Evolutionary conservation across 1,284 basidiomycete genomes (phyloP), one percentile per base, ranked within the genome.

Genomic region (Laetiporus sulphureus): DNA sequence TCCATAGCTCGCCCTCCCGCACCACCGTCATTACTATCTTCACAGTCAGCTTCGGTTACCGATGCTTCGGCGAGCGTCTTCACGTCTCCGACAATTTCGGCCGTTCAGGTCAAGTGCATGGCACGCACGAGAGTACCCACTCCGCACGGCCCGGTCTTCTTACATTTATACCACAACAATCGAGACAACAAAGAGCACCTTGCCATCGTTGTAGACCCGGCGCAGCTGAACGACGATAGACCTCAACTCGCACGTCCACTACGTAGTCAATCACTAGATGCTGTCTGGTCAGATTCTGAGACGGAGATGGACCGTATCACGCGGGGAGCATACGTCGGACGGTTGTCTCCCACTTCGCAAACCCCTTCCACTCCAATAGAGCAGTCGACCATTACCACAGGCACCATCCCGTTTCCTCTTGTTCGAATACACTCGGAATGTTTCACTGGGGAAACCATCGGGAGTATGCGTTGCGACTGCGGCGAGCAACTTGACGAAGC

Each of bases 401-500:
- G 68, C 41, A 52, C 55, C 22, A 60, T 83, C 27, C 85, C 82
- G 2, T 67, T 83, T 0, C 92, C 96, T 0, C 77, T 99, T 40
- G 83, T 99, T 24, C 81, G 96, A 18, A 94, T 99, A 41, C 96
- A 99, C 66, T 95, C 91, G 16, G 96, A 99, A 62, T 99, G 96
- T 63, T 99, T 94, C 65, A 99, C 96, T 0, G 96, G 96, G 31
- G 96, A 99, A 66, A 99, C 94, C 7, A 84, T 98, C 46, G 96
- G 96, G 8, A 95, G 91, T 59, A 94, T 97, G 84, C 84, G 96
- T 23, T 99, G 96, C 63, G 96, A 99, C 63, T 99, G 96, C 58
- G 96, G 96, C 15, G 94, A 99, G 63, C 96, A 99, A 63, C 75
- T 99, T 12, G 93, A 98, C 64, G 94, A 98, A 62, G 93, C 96